Percentiles rank a stretch among this genome's conserved stretches.
Conservation (phyloP, 2,329 filamentous ascomycete genomes). For the Chaetomiaceae sp. region DNA sequence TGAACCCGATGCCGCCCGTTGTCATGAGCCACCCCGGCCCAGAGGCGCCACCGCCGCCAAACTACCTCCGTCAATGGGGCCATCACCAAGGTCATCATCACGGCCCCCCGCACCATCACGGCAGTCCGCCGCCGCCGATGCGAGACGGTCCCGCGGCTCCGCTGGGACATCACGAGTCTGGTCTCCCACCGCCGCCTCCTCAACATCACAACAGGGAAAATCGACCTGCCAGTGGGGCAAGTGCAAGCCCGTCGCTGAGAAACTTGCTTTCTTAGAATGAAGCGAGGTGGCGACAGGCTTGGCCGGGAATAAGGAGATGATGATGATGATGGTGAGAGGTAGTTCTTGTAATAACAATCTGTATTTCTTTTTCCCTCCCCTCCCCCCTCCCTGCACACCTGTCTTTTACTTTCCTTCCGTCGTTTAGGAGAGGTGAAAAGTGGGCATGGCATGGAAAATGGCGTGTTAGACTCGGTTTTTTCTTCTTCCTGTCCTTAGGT, state of each 20-base stretch:
- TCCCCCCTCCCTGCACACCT: not conserved
- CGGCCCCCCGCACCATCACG: constrained; percentile 29
- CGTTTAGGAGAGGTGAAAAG: too few species aligned
- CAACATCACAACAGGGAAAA: constrained; percentile 31
- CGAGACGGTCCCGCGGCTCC: constrained; percentile 22
- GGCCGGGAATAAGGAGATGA: too few species aligned
- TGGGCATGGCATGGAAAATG: not conserved
- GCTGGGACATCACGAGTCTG: constrained; percentile 15
- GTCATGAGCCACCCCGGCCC: constrained; percentile 6
- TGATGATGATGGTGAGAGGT: too few species aligned
- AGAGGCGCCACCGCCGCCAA: constrained; percentile 8
- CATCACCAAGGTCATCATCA: constrained; percentile 5
- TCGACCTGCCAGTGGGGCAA: constrained; percentile 60
- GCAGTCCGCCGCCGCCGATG: constrained; percentile 41
- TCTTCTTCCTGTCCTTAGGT: not conserved
- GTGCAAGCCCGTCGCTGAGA: constrained; percentile 69
- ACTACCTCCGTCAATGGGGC: constrained; percentile 22
- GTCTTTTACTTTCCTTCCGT: too few species aligned
- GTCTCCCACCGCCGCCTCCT: constrained; percentile 16
- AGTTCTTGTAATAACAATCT: not conserved
- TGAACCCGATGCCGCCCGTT: constrained; percentile 19
- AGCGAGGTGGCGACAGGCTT: not conserved
- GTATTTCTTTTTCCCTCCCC: not conserved
- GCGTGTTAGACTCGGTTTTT: not conserved
- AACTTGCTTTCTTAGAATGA: constrained; percentile 54